Percentiles rank a stretch among this genome's conserved stretches.
These are phyloP conservation scores for Ganoderma meredithae DNA, from an alignment of 1,284 basidiomycete genomes.

Conservation along the genomic window DNA sequence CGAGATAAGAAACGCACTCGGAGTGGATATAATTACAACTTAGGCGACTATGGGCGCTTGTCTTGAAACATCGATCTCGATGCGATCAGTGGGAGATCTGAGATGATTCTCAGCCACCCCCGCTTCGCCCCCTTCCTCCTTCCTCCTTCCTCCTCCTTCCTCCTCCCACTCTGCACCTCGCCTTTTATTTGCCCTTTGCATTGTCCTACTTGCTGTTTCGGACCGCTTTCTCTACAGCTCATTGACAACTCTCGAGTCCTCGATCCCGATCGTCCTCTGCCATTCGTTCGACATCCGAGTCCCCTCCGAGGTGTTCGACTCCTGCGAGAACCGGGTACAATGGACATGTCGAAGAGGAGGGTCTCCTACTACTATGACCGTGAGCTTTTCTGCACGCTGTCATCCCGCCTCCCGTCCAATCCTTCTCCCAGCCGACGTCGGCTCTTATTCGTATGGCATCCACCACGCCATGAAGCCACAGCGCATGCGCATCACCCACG, in stretches of 20 bases:
- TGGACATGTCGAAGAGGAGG: constrained; percentile 35
- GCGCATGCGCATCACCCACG: constrained; percentile 92
- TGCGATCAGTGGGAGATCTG: not conserved
- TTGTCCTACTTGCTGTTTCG: no score
- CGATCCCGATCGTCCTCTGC: not conserved
- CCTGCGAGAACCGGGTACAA: not conserved
- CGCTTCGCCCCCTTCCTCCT: not conserved
- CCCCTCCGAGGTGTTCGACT: not conserved
- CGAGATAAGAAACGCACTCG: no score
- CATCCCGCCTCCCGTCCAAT: not conserved
- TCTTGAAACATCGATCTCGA: not conserved
- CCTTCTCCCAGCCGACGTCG: constrained; percentile 69
- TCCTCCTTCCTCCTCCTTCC: not conserved
- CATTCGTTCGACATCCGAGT: not conserved
- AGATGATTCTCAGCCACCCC: not conserved
- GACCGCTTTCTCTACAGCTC: not conserved
- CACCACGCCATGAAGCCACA: constrained; percentile 97
- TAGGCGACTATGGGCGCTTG: no score
- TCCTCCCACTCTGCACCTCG: not conserved
- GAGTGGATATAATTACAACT: no score
- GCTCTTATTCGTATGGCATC: constrained; percentile 86
- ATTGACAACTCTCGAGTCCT: not conserved
- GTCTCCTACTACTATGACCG: constrained; percentile 38
- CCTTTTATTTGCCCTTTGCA: no score
- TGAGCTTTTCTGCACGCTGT: constrained; percentile 10